Evolutionary conservation across 257 asterid genomes (phyloP).

Genomic region (Jasminum sambac): DNA sequence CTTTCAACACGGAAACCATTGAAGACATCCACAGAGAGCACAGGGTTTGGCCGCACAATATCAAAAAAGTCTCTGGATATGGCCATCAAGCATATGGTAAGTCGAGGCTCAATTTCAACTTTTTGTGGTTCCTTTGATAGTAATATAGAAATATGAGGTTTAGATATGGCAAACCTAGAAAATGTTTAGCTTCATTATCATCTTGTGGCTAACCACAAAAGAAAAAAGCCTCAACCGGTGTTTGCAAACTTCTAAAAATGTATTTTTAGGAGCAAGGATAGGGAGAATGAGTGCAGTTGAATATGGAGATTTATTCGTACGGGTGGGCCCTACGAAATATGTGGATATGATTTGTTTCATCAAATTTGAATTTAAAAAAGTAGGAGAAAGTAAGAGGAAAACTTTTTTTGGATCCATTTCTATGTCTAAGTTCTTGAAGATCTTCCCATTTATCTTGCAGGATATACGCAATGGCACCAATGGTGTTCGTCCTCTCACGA

Average conservation of each 20-base stretch:
- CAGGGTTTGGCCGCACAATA: conserved; percentile 86
- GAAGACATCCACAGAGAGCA: conserved; percentile 68
- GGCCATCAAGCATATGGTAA: conserved; percentile 95
- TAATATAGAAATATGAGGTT: not conserved
- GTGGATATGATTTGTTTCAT: no score
- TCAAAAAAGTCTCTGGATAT: conserved; percentile 93
- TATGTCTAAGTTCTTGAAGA: conserved; percentile 33
- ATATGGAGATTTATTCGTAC: no score
- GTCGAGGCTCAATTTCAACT: conserved; percentile 21
- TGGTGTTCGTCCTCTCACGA: conserved; percentile 67
- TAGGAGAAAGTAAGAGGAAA: no score
- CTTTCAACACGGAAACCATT: conserved; percentile 63
- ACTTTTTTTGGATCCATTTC: no score
- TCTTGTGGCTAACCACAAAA: not conserved
- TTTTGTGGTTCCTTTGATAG: not conserved
- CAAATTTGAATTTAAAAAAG: no score
- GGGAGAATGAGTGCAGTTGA: no score
- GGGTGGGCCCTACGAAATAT: no score
- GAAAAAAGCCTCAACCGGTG: not conserved
- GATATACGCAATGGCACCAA: conserved; percentile 69
- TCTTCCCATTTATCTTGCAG: conserved; percentile 46
- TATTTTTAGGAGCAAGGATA: no score
- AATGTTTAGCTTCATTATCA: not conserved
- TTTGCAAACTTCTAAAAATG: no score
- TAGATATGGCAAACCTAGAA: not conserved